phyloP scores from a whole-genome alignment of 176 grass and related monocot genomes.

The Triticum turgidum region DNA sequence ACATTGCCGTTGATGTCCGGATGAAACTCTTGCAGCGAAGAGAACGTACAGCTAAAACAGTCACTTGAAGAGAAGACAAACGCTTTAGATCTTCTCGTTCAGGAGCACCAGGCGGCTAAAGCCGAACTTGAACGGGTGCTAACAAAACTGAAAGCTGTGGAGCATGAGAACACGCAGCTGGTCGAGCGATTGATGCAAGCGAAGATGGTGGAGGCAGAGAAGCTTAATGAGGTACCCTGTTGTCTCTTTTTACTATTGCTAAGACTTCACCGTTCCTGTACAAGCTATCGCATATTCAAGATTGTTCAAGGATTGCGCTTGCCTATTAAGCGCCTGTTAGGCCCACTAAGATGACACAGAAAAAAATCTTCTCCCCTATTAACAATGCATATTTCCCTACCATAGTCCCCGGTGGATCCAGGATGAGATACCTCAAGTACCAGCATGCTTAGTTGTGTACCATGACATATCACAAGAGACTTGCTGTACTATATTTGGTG shows the following conservation, averaged over 20 bases:
- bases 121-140: constrained; percentile 64
- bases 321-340: constrained; percentile 8
- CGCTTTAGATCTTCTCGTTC: constrained; percentile 75
- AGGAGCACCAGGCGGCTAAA: constrained; percentile 71
- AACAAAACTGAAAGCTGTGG: constrained; percentile 63
- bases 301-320: constrained; percentile 1
- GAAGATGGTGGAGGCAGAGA: constrained; percentile 98
- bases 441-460: background rate
- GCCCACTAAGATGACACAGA: background rate
- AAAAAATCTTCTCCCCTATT: background rate
- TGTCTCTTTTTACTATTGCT: constrained; percentile 5
- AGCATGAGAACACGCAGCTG: constrained; percentile 68
- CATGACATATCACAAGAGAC: background rate
- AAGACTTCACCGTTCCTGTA: background rate
- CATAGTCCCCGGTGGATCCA: background rate
- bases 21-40: constrained; percentile 55
- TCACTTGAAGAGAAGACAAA: constrained; percentile 75
- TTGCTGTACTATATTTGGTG: background rate
- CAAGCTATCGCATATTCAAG: background rate
- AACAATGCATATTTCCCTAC: constrained; percentile 14
- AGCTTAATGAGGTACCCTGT: constrained; percentile 84
- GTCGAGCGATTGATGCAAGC: constrained; percentile 94
- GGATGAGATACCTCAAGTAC: constrained; percentile 8
- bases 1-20: constrained; percentile 11
- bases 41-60: constrained; percentile 68